These are phyloP conservation scores for Trametes pubescens DNA, from an alignment of 1,284 basidiomycete species.

Conservation along the genomic window DNA sequence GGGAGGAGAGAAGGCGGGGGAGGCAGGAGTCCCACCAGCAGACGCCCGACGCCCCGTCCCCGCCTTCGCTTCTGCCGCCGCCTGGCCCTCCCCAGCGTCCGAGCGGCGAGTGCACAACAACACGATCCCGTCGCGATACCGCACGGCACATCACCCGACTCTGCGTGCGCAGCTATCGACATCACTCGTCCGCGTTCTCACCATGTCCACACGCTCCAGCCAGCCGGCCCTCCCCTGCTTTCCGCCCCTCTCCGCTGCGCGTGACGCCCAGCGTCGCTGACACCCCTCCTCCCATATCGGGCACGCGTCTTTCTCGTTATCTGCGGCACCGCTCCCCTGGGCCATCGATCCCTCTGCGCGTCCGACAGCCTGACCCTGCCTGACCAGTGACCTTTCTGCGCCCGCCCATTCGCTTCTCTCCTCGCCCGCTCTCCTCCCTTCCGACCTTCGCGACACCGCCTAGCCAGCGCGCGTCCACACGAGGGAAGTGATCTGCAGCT, in stretches of 20 bases:
- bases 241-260: constrained; percentile 14
- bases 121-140: constrained; percentile 7
- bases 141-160: constrained; percentile 3
- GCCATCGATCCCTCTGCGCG: neutral
- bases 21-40: neutral
- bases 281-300: neutral
- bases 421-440: constrained; percentile 3
- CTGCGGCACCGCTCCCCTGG: constrained; percentile 7
- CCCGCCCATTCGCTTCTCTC: neutral
- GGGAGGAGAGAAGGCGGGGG: neutral
- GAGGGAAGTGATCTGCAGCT: neutral
- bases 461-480: neutral
- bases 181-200: constrained; percentile 15
- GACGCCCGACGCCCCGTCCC: neutral
- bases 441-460: neutral
- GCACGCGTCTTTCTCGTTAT: constrained; percentile 2
- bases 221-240: neutral
- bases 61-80: neutral
- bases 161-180: constrained; percentile 3
- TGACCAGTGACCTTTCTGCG: too few species aligned
- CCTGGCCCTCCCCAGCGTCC: too few species aligned
- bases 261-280: constrained; percentile 6
- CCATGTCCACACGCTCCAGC: constrained; percentile 7
- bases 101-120: too few species aligned
- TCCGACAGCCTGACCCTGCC: too few species aligned